Evolutionary conservation across 1,139 yeast species (phyloP), one percentile per base, ranked within the genome.

Genomic region (Candida tropicalis): DNA sequence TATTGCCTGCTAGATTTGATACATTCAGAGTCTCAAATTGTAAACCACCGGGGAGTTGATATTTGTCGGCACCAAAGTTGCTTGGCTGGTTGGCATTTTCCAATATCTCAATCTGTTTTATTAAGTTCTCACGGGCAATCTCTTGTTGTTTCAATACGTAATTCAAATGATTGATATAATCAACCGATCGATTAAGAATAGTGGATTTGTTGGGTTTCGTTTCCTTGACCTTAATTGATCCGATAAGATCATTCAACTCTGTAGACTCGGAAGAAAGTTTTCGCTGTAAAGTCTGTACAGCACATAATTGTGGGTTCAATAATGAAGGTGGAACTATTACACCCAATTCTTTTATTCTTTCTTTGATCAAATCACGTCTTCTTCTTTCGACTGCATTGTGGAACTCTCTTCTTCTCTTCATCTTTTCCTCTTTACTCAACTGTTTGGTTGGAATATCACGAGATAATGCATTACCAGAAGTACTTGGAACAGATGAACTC

Each of bases 361-460:
- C 87, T 59, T 86, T 86, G 51, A 86, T 86, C 53, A 86, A 67
- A 57, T 86, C 95, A 52, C 95, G 72, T 60, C 95, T 73, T 59
- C 91, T 74, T 57, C 93, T 71, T 60, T 86, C 95, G 4, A 86
- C 95, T 1, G 90, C 93, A 58, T 86, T 86, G 57, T 86, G 95
- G 53, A 85, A 81, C 56, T 85, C 91, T 50, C 90, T 69, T 54
- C 91, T 74, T 55, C 93, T 74, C 51, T 77, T 77, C 44, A 84
- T 59, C 55, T 83, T 85, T 46, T 82, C 88, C 48, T 85, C 93
- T 56, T 82, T 82, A n/a, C 80, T 72, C 42, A 84, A 55, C 55
- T 68, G 80, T 60, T 72, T 79, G 42, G 67, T 58, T 39, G 76
- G 50, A 44, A 58, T 35, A 13, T 49, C 49, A 6, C 43, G 38